Conservation (phyloP, 2,329 filamentous ascomycete genomes). For the Paramyrothecium roridum region DNA sequence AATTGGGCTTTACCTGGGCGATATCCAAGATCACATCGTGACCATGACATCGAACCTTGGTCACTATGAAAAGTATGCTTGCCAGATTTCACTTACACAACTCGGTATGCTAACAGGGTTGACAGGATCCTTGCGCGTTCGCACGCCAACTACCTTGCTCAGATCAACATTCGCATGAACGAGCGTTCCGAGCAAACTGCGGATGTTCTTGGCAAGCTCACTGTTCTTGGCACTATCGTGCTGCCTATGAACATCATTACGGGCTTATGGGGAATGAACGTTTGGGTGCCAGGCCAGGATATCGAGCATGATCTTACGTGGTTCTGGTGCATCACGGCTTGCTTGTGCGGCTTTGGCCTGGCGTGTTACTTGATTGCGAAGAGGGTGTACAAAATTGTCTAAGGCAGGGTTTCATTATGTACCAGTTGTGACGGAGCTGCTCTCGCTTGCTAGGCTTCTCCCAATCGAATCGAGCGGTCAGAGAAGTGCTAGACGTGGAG, state of each 20-base stretch:
- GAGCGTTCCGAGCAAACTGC: constrained; percentile 94
- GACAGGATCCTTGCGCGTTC: constrained; percentile 80
- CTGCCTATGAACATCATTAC: constrained; percentile 99
- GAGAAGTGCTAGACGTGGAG: not conserved
- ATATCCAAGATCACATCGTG: constrained; percentile 98
- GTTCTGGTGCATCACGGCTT: constrained; percentile 74
- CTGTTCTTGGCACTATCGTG: constrained; percentile 94
- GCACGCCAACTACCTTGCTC: constrained; percentile 96
- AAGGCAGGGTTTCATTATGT: constrained; percentile 6
- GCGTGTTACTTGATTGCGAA: constrained; percentile 80
- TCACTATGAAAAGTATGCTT: constrained; percentile 87
- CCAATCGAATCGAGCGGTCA: not conserved
- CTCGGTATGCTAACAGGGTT: constrained; percentile 4
- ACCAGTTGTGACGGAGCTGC: not conserved
- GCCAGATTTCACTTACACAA: not conserved
- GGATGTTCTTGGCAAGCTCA: constrained; percentile 90
- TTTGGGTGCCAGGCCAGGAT: constrained; percentile 90
- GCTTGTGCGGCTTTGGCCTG: constrained; percentile 74
- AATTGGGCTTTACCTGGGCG: constrained; percentile 94
- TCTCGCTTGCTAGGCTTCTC: constrained; percentile 2
- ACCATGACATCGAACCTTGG: constrained; percentile 97
- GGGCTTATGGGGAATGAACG: constrained; percentile 98
- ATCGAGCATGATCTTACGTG: constrained; percentile 70
- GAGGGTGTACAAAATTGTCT: constrained; percentile 78
- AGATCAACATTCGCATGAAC: constrained; percentile 99